phyloP scores from a whole-genome alignment of 139 green algal species.

The Marvania coccoides region DNA sequence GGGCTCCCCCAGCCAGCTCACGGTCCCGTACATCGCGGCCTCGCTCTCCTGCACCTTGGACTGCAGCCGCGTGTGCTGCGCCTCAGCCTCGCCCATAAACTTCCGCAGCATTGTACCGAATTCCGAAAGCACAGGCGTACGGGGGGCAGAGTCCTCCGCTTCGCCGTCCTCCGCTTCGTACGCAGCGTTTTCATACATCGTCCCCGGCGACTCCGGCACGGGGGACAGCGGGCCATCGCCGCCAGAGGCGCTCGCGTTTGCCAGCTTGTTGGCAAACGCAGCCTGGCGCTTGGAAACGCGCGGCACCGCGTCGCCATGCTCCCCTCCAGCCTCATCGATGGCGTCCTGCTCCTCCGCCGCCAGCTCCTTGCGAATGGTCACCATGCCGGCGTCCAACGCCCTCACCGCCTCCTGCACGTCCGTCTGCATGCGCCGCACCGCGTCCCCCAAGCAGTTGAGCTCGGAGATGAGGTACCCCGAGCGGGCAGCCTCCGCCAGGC shows the following conservation, averaged over 20 bases:
- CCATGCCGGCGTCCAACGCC: conserved; percentile 19
- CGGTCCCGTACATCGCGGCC: neutral
- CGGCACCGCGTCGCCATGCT: neutral
- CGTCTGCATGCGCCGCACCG: conserved; percentile 23
- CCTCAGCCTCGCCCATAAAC: conserved; percentile 8
- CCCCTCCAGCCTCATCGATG: neutral
- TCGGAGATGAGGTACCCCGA: conserved; percentile 11
- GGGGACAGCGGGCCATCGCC: no score
- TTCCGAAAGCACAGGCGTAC: neutral
- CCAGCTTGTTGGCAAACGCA: conserved; percentile 7
- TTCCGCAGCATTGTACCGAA: conserved; percentile 10
- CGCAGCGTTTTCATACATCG: neutral
- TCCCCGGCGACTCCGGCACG: no score
- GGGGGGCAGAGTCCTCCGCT: neutral
- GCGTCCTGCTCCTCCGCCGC: neutral
- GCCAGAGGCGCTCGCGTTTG: no score
- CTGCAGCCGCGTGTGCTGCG: conserved; percentile 1
- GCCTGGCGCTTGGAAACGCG: conserved; percentile 1
- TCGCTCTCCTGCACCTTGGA: neutral
- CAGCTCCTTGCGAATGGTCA: conserved; percentile 8
- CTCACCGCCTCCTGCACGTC: conserved; percentile 26
- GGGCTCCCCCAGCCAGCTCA: conserved; percentile 21
- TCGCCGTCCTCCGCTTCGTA: neutral
- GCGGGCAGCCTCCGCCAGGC: neutral
- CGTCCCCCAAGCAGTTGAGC: neutral